A percentile compares a stretch with the other conserved stretches of the same genome.
Evolutionary conservation across 2,329 filamentous ascomycete genomes (phyloP).

Genomic region (Pseudogymnoascus sp.): DNA sequence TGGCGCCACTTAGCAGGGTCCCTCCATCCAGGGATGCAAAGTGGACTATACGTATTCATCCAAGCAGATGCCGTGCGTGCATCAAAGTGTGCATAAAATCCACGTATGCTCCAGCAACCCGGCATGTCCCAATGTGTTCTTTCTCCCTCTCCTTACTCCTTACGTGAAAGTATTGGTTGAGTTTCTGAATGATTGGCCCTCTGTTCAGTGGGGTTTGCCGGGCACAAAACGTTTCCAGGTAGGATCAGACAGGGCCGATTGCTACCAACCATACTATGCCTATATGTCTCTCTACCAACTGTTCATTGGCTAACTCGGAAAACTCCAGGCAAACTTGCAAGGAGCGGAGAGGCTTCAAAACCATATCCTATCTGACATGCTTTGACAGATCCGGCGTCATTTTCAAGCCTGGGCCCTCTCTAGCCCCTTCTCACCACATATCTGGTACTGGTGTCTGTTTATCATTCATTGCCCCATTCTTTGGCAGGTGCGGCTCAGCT

Average conservation of each 20-base stretch:
- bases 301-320: background rate
- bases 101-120: background rate
- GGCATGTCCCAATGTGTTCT: background rate
- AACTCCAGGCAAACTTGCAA: background rate
- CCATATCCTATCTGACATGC: background rate
- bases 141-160: background rate
- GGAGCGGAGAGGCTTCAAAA: background rate
- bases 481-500: background rate
- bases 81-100: background rate
- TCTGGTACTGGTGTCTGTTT: background rate
- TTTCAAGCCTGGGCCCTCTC: background rate
- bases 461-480: background rate
- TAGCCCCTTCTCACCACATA: background rate
- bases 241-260: slow-evolving; percentile 2
- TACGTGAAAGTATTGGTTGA: slow-evolving; percentile 3
- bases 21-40: background rate
- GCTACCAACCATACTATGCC: background rate
- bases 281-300: background rate
- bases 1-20: background rate
- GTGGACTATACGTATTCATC: background rate
- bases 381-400: slow-evolving; percentile 4
- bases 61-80: slow-evolving; percentile 2
- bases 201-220: background rate
- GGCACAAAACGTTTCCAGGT: slow-evolving; percentile 2
- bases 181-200: background rate